phyloP scores from a whole-genome alignment of 2,329 filamentous ascomycete species.

The Metarhizium album region DNA sequence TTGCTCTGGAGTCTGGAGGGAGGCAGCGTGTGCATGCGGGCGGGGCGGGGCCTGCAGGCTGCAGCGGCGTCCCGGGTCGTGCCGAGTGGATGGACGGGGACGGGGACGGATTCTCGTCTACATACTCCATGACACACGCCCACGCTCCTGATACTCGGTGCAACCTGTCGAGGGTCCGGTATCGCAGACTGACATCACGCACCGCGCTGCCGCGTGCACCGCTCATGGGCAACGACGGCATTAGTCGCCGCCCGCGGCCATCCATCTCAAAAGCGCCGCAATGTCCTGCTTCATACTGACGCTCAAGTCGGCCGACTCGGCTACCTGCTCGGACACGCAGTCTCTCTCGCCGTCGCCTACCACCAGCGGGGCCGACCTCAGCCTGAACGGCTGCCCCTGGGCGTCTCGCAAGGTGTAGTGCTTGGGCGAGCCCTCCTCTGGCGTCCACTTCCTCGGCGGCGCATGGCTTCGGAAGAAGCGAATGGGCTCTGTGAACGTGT shows the following conservation, averaged over 20 bases:
- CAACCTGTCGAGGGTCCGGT: not conserved
- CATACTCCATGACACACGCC: no score
- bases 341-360: slow-evolving; percentile 25
- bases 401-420: slow-evolving; percentile 9
- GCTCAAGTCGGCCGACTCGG: slow-evolving; percentile 43
- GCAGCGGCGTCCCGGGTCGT: not conserved
- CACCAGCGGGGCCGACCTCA: slow-evolving; percentile 32
- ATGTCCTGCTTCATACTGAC: slow-evolving; percentile 42
- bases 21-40: no score
- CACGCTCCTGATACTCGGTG: no score
- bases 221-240: not conserved
- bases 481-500: slow-evolving; percentile 18
- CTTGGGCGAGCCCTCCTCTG: slow-evolving; percentile 22
- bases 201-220: not conserved
- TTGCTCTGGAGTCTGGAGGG: no score
- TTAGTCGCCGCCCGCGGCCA: slow-evolving; percentile 14
- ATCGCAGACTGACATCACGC: not conserved
- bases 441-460: slow-evolving; percentile 24
- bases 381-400: slow-evolving; percentile 11
- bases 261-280: slow-evolving; percentile 48
- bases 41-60: not conserved
- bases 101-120: no score
- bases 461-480: slow-evolving; percentile 21
- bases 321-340: slow-evolving; percentile 10
- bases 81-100: not conserved